phyloP scores from a whole-genome alignment of 2,329 filamentous ascomycete genomes.

The Catunica adiposa region DNA sequence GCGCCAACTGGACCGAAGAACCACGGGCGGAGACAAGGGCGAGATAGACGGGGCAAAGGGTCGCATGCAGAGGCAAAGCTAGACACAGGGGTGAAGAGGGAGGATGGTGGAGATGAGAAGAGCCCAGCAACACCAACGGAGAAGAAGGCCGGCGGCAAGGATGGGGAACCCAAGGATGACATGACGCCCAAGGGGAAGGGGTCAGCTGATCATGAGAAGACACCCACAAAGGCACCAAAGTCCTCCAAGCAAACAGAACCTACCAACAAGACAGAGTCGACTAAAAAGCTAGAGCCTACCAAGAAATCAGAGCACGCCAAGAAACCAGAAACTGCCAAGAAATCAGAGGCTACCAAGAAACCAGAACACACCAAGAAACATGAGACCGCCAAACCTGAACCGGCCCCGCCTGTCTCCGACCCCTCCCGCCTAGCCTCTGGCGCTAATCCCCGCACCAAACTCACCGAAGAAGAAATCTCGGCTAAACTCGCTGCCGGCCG shows the following conservation, averaged over 20 bases:
- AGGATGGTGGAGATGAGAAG: no score
- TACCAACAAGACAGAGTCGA: background rate
- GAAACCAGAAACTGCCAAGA: no score
- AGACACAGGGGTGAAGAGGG: no score
- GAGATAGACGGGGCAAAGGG: no score
- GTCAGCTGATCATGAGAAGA: background rate
- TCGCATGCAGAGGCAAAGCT: no score
- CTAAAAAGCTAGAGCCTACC: no score
- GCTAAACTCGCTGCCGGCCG: conserved; percentile 46
- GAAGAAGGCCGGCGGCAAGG: no score
- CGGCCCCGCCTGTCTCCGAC: conserved; percentile 15
- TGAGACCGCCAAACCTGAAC: conserved; percentile 5
- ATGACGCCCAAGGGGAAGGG: background rate
- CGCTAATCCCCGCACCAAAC: conserved; percentile 42
- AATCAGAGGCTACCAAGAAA: background rate
- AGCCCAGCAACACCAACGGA: no score
- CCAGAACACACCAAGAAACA: background rate
- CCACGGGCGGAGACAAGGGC: no score
- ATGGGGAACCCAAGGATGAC: no score
- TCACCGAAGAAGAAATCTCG: conserved; percentile 41
- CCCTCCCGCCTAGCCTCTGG: conserved; percentile 35
- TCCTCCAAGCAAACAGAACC: no score
- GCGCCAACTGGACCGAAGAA: background rate
- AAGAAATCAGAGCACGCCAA: no score
- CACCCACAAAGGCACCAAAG: background rate